A percentile compares a stretch with the other conserved stretches of the same genome.
Evolutionary conservation across 2,329 filamentous ascomycete species (phyloP).

Genomic region (Talaromyces albobiverticillius): DNA sequence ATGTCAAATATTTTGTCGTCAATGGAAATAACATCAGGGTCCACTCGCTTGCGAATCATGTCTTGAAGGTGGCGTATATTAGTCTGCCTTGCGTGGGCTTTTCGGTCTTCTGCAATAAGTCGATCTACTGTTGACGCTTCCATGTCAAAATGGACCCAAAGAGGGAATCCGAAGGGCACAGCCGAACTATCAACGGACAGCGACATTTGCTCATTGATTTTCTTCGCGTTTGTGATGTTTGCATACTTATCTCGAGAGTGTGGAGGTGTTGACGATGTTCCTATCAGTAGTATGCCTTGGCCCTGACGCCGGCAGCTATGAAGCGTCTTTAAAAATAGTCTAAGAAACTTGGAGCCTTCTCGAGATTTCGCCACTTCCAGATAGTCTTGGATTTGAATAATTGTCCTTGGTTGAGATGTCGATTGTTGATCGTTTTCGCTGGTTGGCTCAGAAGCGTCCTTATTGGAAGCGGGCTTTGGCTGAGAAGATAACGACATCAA

Average conservation of each 20-base stretch:
- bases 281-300: slow-evolving; percentile 71
- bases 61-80: slow-evolving; percentile 64
- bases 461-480: slow-evolving; percentile 13
- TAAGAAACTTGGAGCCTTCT: slow-evolving; percentile 67
- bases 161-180: slow-evolving; percentile 50
- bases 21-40: slow-evolving; percentile 28
- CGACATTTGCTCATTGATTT: slow-evolving; percentile 41
- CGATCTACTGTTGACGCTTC: slow-evolving; percentile 12
- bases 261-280: slow-evolving; percentile 60
- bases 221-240: background rate
- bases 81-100: slow-evolving; percentile 50
- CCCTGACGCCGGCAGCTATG: slow-evolving; percentile 70
- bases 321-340: slow-evolving; percentile 67
- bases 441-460: slow-evolving; percentile 13
- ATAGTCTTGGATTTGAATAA: slow-evolving; percentile 79
- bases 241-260: background rate
- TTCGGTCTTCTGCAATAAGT: slow-evolving; percentile 47
- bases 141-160: slow-evolving; percentile 53
- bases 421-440: slow-evolving; percentile 18
- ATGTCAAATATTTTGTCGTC: slow-evolving; percentile 30
- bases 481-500: slow-evolving; percentile 27
- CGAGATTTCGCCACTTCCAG: slow-evolving; percentile 69
- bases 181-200: slow-evolving; percentile 46
- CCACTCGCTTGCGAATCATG: slow-evolving; percentile 52
- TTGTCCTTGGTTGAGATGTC: slow-evolving; percentile 45